A percentile compares a stretch with the other conserved stretches of the same genome.
Conservation (phyloP, 768 basidiomycete species). For the Leccinellum luteum region DNA sequence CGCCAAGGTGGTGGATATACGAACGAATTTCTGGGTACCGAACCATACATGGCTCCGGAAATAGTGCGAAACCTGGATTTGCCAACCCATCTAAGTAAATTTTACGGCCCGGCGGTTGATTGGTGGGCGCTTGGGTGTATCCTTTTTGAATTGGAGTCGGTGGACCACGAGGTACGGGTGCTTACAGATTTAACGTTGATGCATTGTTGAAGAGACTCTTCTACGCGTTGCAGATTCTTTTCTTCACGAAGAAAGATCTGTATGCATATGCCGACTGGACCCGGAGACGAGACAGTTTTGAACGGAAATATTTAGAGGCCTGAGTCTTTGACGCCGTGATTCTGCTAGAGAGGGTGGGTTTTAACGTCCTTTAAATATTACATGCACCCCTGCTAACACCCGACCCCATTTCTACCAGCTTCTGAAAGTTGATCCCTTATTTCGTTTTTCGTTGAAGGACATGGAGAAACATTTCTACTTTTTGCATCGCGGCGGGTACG, state of each 20-base stretch:
- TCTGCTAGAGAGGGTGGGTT: conserved; percentile 33
- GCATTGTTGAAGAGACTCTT: not conserved
- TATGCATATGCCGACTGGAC: conserved; percentile 23
- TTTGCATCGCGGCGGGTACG: conserved; percentile 18
- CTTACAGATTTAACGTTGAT: not conserved
- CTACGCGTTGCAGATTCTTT: conserved; percentile 28
- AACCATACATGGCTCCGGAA: conserved; percentile 41
- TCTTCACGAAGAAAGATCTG: conserved; percentile 23
- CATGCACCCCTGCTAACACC: not conserved
- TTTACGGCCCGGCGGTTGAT: conserved; percentile 35
- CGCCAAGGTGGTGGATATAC: conserved; percentile 14
- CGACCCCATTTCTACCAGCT: conserved; percentile 15
- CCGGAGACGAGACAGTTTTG: not conserved
- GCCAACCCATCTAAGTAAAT: not conserved
- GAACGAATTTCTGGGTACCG: conserved; percentile 33
- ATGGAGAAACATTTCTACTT: conserved; percentile 26
- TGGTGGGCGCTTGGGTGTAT: conserved; percentile 45
- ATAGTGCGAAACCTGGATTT: conserved; percentile 27
- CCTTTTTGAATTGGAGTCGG: conserved; percentile 35
- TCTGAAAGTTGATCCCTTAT: conserved; percentile 6
- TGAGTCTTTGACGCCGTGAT: conserved; percentile 22
- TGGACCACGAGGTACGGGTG: conserved; percentile 22
- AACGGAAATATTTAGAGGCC: conserved; percentile 22
- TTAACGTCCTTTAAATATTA: not conserved
- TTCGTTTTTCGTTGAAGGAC: conserved; percentile 16